phyloP scores from a whole-genome alignment of 2,329 filamentous ascomycete species.

The Alternaria infectoria region DNA sequence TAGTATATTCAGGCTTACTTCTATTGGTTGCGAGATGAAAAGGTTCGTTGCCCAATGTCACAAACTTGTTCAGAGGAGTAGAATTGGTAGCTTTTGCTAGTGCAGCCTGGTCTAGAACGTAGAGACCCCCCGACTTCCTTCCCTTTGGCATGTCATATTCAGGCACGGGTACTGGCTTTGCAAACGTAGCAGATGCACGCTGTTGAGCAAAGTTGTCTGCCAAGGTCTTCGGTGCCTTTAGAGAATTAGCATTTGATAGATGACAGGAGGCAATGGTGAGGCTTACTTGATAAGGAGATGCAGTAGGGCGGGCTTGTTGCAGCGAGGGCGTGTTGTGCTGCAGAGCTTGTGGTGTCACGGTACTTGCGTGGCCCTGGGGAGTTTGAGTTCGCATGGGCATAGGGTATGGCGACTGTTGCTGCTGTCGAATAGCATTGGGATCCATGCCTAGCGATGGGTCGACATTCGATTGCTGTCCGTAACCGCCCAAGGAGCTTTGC shows the following conservation, averaged over 20 bases:
- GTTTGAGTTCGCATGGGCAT: slow-evolving; percentile 31
- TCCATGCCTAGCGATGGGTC: slow-evolving; percentile 38
- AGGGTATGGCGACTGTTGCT: slow-evolving; percentile 42
- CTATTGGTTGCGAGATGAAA: slow-evolving; percentile 53
- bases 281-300: slow-evolving; percentile 42
- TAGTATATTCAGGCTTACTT: slow-evolving; percentile 42
- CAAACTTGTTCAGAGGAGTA: slow-evolving; percentile 51
- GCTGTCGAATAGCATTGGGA: slow-evolving; percentile 31
- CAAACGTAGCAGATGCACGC: slow-evolving; percentile 19
- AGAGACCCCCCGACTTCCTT: slow-evolving; percentile 49
- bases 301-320: slow-evolving; percentile 25
- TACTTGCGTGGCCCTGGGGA: slow-evolving; percentile 31
- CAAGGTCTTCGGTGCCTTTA: slow-evolving; percentile 35
- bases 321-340: slow-evolving; percentile 29
- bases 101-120: slow-evolving; percentile 50
- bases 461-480: slow-evolving; percentile 34
- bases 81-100: slow-evolving; percentile 54
- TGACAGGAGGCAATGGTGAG: neutral
- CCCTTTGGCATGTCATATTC: slow-evolving; percentile 44
- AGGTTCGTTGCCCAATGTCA: slow-evolving; percentile 52
- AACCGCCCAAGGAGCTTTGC: slow-evolving; percentile 27
- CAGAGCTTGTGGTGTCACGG: slow-evolving; percentile 41
- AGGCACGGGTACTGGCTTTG: slow-evolving; percentile 35
- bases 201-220: slow-evolving; percentile 34
- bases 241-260: slow-evolving; percentile 15